Evolutionary conservation across 768 basidiomycete genomes (phyloP), one percentile per base, ranked within the genome.

Genomic region (Leccinum fibrillosum): DNA sequence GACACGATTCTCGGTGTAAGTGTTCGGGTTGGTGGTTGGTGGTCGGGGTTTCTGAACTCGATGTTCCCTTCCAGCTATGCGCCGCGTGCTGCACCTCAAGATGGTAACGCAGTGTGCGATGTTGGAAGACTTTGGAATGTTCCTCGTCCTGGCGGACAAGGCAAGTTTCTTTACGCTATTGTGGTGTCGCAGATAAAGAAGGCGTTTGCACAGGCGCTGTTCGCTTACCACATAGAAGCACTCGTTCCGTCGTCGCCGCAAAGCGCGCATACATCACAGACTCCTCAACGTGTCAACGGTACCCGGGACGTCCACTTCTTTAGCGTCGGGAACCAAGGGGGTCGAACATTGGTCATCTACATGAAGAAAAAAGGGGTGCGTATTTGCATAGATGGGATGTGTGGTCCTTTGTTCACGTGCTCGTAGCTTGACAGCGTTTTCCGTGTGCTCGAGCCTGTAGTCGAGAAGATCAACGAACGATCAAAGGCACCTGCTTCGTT

Each of bases 371-470:
- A 95, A 76, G 91, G 91, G 45, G 85, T 85, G 62, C 35, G 82
- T 69, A 4, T 15, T 51, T 32, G 45, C 23, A 5, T 13, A 12
- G 23, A 32, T 21, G 12, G 21, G 21, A 64, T 64, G 60, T 68
- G 45, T 25, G 2, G 50, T n/a, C 8, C 17, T 12, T 48, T 51
- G 23, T 35, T 66, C 52, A 59, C 49, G 25, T 44, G 37, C 2
- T 49, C 34, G 21, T 52, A 86, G 81, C 78, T 91, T 63, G 92
- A 96, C 67, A 94, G 92, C 56, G 89, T 97, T 52, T 98, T 99
- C 83, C 91, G 92, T 54, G 94, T 96, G 6, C 82, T 99, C n/a
- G 96, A 99, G 64, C 96, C 96, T 3, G 92, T 98, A n/a, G 82
- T 86, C 4, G 92, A 88, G 63, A 92, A 91, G 72, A 93, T 89